Base-by-base conservation (phyloP, 2,329 filamentous ascomycete species). In the Pezicula neosporulosa region DNA sequence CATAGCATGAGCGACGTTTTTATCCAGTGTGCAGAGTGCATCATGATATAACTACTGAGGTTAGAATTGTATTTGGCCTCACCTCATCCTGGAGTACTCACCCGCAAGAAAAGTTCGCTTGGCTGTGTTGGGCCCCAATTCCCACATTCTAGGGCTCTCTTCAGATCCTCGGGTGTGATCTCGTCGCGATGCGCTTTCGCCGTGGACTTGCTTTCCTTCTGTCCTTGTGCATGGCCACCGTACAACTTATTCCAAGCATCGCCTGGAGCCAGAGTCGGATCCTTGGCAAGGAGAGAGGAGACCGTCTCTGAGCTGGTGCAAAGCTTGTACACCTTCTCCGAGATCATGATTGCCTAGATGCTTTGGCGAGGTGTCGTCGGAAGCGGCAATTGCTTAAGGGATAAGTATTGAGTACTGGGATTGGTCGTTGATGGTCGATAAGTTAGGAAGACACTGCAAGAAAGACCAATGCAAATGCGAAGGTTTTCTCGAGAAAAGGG, bases 51-150 rank as follows among this genome's bases (percentile, higher is more conserved):
- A 52, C 62, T 63, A 51, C 16, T 7, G 33, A 37, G 44, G 38
- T 58, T 38, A 58, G 44, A 13, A 38, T 9, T 42, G 3, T 24
- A 33, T n/a, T n/a, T n/a, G n/a, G 35, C 21, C 13, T 43, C n/a
- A 47, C 33, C 39, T 9, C 19, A 36, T 12, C 3, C 24, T 38
- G 4, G 30, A 6, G 1, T 18, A 60, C 69, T 55, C 55, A 81
- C 82, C 61, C 73, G 74, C 6, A 90, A 68, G 63, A 92, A 92
- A 0, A 91, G 68, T 15, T 83, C 76, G 56, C 84, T 87, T 0
- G 87, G 89, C 47, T 74, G 67, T 1, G 77, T 75, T 0, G 75
- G 63, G 0, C 85, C 86, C 81, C 87, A 92, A 48, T 79, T 82
- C 2, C 87, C 87, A 63, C 86, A 90, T 50, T 74, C 63, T 7